Conservation (phyloP, 257 asterid species). For the Nicotiana noctiflora region DNA sequence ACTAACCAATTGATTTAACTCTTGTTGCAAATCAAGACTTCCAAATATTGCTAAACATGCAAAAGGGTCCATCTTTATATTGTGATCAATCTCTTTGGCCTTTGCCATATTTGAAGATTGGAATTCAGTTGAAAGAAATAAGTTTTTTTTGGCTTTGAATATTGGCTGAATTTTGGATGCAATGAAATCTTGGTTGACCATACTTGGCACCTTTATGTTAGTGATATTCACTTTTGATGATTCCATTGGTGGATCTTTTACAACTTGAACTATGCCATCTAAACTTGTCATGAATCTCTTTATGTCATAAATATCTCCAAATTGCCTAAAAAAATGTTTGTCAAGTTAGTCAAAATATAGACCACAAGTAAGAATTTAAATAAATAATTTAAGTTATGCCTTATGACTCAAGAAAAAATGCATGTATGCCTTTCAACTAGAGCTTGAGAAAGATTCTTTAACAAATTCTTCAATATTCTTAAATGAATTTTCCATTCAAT, state of each 20-base stretch:
- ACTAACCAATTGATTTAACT: slow-evolving; percentile 29
- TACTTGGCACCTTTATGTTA: slow-evolving; percentile 28
- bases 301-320: slow-evolving; percentile 54
- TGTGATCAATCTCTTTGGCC: neutral
- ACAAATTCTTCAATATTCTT: no score
- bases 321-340: slow-evolving; percentile 25
- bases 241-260: slow-evolving; percentile 20
- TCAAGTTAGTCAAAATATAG: neutral
- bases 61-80: slow-evolving; percentile 8
- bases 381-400: neutral
- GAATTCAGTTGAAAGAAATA: slow-evolving; percentile 34
- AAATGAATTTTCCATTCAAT: no score
- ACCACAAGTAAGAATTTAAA: no score
- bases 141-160: slow-evolving; percentile 20
- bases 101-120: slow-evolving; percentile 10
- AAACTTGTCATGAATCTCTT: slow-evolving; percentile 39
- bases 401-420: neutral
- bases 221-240: slow-evolving; percentile 15
- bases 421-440: neutral
- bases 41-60: slow-evolving; percentile 42
- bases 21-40: slow-evolving; percentile 34
- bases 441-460: neutral
- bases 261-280: slow-evolving; percentile 36
- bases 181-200: slow-evolving; percentile 32
- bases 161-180: slow-evolving; percentile 35